Conservation (phyloP, 2,329 filamentous ascomycete genomes). For the Colletotrichum australisinense region DNA sequence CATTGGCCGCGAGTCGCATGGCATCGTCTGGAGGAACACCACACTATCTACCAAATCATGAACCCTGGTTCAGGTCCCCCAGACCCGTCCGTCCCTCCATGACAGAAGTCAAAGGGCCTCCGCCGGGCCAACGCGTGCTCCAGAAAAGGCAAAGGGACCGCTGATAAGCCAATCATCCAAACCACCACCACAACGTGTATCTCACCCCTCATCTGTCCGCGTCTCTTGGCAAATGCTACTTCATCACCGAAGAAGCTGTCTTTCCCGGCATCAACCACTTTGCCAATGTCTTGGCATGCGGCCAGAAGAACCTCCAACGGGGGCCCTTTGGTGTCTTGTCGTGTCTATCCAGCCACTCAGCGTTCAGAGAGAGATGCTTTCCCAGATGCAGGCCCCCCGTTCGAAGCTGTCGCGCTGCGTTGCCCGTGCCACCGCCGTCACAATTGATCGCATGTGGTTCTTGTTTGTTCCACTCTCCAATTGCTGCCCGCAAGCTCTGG, state of each 20-base stretch:
- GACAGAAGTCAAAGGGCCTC: neutral
- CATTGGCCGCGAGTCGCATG: slow-evolving; percentile 18
- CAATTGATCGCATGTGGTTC: neutral
- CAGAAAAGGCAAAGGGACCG: slow-evolving; percentile 24
- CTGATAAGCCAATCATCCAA: slow-evolving; percentile 35
- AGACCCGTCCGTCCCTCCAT: neutral
- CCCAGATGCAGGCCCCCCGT: neutral
- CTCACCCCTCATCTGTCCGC: slow-evolving; percentile 14
- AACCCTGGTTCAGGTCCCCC: neutral
- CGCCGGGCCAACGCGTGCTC: neutral
- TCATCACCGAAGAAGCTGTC: slow-evolving; percentile 32
- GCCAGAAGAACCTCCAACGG: neutral
- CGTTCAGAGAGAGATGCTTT: neutral
- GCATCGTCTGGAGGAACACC: neutral
- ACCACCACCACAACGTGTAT: slow-evolving; percentile 28
- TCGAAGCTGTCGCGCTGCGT: neutral
- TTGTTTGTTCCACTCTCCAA: neutral
- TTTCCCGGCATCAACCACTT: slow-evolving; percentile 18
- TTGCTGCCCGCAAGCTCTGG: neutral
- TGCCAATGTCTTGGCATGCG: slow-evolving; percentile 21
- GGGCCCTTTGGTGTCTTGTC: neutral
- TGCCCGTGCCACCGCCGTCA: slow-evolving; percentile 1
- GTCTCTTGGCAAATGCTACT: slow-evolving; percentile 29
- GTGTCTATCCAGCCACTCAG: slow-evolving; percentile 23
- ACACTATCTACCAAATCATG: neutral